Conservation (phyloP, 2,329 filamentous ascomycete species). For the Eutypa lata region DNA sequence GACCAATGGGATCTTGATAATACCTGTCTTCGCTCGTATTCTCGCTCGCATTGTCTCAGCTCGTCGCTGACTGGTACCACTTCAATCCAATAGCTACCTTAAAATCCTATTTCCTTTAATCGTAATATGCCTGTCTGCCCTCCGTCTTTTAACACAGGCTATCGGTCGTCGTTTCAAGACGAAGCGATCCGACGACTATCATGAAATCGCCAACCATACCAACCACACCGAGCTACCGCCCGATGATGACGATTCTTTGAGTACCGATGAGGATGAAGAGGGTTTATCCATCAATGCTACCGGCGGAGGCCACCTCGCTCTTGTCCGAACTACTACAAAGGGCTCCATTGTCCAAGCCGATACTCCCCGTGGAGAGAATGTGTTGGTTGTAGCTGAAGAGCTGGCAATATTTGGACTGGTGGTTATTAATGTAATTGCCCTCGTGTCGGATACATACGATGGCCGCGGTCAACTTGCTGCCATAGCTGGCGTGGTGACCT, state of each 20-base stretch:
- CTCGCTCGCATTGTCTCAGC: slow-evolving; percentile 3
- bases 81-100: slow-evolving; percentile 59
- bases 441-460: slow-evolving; percentile 60
- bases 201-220: slow-evolving; percentile 43
- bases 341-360: slow-evolving; percentile 69
- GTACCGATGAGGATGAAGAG: slow-evolving; percentile 57
- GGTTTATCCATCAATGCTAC: slow-evolving; percentile 47
- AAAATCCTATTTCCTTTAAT: slow-evolving; percentile 76
- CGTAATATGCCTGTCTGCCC: slow-evolving; percentile 66
- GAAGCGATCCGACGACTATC: slow-evolving; percentile 57
- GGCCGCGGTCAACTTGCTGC: slow-evolving; percentile 56
- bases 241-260: slow-evolving; percentile 44
- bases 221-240: slow-evolving; percentile 53
- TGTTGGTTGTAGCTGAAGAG: slow-evolving; percentile 71
- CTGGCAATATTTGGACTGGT: slow-evolving; percentile 71
- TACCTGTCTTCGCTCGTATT: slow-evolving; percentile 1
- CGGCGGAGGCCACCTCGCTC: slow-evolving; percentile 51
- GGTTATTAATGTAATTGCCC: slow-evolving; percentile 62
- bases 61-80: slow-evolving; percentile 4
- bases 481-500: slow-evolving; percentile 66
- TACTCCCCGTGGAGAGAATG: slow-evolving; percentile 69
- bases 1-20: background rate
- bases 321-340: slow-evolving; percentile 59
- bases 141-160: slow-evolving; percentile 60
- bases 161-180: slow-evolving; percentile 50